phyloP scores from a whole-genome alignment of 2,329 filamentous ascomycete genomes.

The Phyllosticta citribraziliensis region DNA sequence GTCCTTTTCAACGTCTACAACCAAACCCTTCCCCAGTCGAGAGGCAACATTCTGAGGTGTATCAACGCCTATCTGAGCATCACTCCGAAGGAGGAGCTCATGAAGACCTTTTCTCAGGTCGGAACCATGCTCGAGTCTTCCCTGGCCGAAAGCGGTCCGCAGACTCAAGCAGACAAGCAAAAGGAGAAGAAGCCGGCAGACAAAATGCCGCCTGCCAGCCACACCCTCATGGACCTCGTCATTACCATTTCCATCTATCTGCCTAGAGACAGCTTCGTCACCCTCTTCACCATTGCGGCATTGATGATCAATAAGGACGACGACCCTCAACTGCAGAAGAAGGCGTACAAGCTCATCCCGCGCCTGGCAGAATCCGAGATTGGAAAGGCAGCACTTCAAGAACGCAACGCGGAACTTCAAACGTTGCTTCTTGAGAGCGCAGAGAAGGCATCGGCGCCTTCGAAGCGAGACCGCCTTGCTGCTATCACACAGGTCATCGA shows the following conservation, averaged over 20 bases:
- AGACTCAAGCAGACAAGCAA: slow-evolving; percentile 54
- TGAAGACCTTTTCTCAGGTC: slow-evolving; percentile 81
- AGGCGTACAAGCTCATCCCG: slow-evolving; percentile 96
- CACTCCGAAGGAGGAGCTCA: slow-evolving; percentile 66
- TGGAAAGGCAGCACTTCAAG: slow-evolving; percentile 64
- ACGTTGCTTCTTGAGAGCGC: slow-evolving; percentile 67
- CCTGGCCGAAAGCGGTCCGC: slow-evolving; percentile 48
- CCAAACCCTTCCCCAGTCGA: slow-evolving; percentile 84
- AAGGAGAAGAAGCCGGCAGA: slow-evolving; percentile 53
- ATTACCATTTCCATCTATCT: slow-evolving; percentile 94
- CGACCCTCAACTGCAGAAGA: slow-evolving; percentile 94
- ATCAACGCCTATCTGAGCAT: slow-evolving; percentile 94
- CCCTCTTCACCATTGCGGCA: slow-evolving; percentile 78
- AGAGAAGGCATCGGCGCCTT: slow-evolving; percentile 78
- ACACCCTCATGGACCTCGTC: slow-evolving; percentile 92
- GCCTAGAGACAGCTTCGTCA: slow-evolving; percentile 71
- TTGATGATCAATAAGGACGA: slow-evolving; percentile 70
- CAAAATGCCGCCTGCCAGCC: slow-evolving; percentile 80
- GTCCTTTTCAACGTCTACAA: slow-evolving; percentile 99
- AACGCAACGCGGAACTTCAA: slow-evolving; percentile 71
- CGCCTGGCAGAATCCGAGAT: slow-evolving; percentile 72
- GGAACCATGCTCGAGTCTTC: slow-evolving; percentile 71
- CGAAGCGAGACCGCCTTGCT: slow-evolving; percentile 73
- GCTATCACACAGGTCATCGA: slow-evolving; percentile 75
- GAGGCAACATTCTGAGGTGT: slow-evolving; percentile 83